These are phyloP conservation scores for Quaeritorhiza haematococci DNA, from an alignment of 371 early-diverging fungal genomes.

Conservation along the genomic window DNA sequence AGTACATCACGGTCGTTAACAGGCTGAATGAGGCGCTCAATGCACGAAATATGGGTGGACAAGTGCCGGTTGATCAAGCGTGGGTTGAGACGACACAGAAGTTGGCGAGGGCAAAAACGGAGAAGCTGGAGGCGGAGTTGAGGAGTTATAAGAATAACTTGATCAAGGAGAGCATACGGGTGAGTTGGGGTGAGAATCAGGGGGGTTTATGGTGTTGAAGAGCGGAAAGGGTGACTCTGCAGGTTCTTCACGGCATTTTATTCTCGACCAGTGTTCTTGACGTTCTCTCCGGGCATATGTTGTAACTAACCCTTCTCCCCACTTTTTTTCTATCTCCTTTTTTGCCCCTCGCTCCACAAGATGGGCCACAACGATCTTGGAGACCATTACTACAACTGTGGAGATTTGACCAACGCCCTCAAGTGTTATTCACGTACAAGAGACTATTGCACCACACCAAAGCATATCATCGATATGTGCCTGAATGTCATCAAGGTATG, in stretches of 20 bases:
- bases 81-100: conserved; percentile 58
- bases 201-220: background rate
- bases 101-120: conserved; percentile 41
- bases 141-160: conserved; percentile 64
- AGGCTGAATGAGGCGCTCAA: conserved; percentile 50
- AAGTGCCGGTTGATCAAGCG: conserved; percentile 29
- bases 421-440: conserved; percentile 66
- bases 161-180: conserved; percentile 78
- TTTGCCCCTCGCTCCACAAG: conserved; percentile 29
- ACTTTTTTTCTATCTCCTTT: background rate
- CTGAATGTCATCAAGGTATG: conserved; percentile 71
- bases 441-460: conserved; percentile 70
- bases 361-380: conserved; percentile 71
- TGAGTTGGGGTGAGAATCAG: conserved; percentile 25
- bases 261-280: background rate
- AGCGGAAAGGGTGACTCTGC: too few relatives aligned
- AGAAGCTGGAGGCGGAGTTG: conserved; percentile 66
- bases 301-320: background rate
- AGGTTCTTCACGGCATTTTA: too few relatives aligned
- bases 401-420: conserved; percentile 62
- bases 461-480: conserved; percentile 74
- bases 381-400: conserved; percentile 64
- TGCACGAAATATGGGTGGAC: conserved; percentile 27
- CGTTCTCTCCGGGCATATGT: background rate
- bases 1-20: conserved; percentile 44